These are phyloP conservation scores for Lepidium didymum DNA, from an alignment of 345 rosid genomes.

Conservation along the genomic window DNA sequence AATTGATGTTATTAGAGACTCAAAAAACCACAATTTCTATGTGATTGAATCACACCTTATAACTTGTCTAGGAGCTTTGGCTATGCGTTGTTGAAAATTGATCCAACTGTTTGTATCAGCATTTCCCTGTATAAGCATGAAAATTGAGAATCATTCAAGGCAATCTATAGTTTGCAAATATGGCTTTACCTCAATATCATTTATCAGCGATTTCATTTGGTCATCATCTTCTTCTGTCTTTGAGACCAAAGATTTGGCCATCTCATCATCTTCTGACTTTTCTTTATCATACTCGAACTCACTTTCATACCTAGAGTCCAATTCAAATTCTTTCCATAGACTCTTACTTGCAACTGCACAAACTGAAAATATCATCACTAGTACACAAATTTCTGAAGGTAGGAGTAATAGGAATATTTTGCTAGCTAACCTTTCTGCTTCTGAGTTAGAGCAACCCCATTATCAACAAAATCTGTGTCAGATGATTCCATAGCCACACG, in stretches of 20 bases:
- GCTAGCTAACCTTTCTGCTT: constrained; percentile 36
- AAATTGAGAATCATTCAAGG: background rate
- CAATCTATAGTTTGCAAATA: background rate
- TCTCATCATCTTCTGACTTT: constrained; percentile 37
- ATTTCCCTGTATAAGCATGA: constrained; percentile 46
- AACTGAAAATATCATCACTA: background rate
- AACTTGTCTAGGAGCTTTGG: constrained; percentile 80
- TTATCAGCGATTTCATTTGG: constrained; percentile 42
- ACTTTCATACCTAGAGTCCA: constrained; percentile 59
- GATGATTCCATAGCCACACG: constrained; percentile 27
- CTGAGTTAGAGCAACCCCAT: constrained; percentile 27
- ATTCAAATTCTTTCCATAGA: constrained; percentile 78
- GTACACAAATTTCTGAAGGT: background rate
- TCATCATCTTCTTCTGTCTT: constrained; percentile 30
- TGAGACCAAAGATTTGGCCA: constrained; percentile 38
- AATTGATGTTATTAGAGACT: background rate
- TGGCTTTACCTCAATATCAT: constrained; percentile 50
- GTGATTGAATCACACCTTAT: constrained; percentile 44
- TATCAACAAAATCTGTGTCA: constrained; percentile 22
- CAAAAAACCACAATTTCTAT: background rate
- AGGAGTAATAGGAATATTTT: background rate
- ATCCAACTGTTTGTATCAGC: constrained; percentile 56
- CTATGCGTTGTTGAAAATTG: constrained; percentile 51
- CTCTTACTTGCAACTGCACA: constrained; percentile 60
- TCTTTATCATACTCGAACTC: constrained; percentile 42